Percentiles rank a stretch among this genome's conserved stretches.
phyloP scores from a whole-genome alignment of 208 protist genomes.

The Trypanosoma caninum region DNA sequence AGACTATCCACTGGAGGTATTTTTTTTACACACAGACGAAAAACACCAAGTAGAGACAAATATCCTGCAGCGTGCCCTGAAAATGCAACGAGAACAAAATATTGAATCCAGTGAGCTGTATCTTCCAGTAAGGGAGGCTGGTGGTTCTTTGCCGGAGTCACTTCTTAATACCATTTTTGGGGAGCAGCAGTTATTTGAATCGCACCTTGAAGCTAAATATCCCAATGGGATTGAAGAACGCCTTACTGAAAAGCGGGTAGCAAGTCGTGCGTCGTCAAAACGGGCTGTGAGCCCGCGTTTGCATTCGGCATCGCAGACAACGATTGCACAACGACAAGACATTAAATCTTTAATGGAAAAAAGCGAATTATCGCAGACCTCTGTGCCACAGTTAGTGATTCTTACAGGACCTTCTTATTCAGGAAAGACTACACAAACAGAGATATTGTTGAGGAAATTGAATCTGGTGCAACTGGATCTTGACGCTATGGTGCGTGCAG shows the following conservation, averaged over 20 bases:
- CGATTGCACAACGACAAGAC: background rate
- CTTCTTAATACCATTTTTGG: constrained; percentile 70
- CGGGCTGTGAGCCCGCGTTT: no score
- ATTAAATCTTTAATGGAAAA: no score
- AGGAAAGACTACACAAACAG: constrained; percentile 69
- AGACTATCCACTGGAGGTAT: constrained; percentile 86
- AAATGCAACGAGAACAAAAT: background rate
- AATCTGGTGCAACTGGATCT: constrained; percentile 37
- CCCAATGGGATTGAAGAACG: constrained; percentile 16
- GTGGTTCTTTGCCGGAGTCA: constrained; percentile 58
- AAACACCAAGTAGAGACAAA: constrained; percentile 57
- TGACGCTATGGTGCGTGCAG: constrained; percentile 46
- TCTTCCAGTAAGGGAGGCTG: constrained; percentile 63
- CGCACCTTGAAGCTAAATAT: constrained; percentile 16
- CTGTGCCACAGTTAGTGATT: constrained; percentile 44
- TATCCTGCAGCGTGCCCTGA: constrained; percentile 50
- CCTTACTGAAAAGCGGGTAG: background rate
- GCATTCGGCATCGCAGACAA: background rate
- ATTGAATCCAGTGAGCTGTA: constrained; percentile 32
- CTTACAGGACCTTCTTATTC: constrained; percentile 75
- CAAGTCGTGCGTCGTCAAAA: background rate
- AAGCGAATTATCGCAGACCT: no score
- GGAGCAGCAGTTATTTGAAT: constrained; percentile 28
- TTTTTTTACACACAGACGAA: constrained; percentile 76
- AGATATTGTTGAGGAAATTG: constrained; percentile 27